Evolutionary conservation across 1,284 basidiomycete genomes (phyloP).

Genomic region (Sporisorium exsertum): DNA sequence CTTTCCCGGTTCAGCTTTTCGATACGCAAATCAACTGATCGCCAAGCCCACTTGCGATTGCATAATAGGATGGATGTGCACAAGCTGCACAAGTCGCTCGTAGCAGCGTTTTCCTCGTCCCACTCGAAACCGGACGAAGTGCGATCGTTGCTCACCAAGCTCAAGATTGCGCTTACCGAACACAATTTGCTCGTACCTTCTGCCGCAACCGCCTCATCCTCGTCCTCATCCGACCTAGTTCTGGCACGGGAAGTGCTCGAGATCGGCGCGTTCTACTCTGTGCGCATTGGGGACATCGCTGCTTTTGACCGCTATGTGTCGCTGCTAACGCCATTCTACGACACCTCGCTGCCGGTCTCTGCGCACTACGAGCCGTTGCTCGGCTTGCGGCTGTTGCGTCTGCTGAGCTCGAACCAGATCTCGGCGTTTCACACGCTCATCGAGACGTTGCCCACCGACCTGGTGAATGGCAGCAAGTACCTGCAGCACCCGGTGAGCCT

Average conservation of each 20-base stretch:
- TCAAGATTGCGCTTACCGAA: constrained; percentile 81
- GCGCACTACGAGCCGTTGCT: constrained; percentile 87
- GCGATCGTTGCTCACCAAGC: constrained; percentile 52
- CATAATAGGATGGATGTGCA: constrained; percentile 19
- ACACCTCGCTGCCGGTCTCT: constrained; percentile 80
- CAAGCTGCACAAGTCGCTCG: constrained; percentile 35
- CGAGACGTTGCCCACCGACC: constrained; percentile 78
- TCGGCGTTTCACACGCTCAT: constrained; percentile 99
- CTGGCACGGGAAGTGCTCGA: constrained; percentile 88
- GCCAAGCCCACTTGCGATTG: background rate
- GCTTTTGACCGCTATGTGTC: constrained; percentile 95
- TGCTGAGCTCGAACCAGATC: constrained; percentile 94
- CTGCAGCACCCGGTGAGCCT: constrained; percentile 69
- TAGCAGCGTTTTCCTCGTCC: constrained; percentile 27
- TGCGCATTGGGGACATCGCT: constrained; percentile 85
- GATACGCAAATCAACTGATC: background rate
- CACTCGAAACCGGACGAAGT: constrained; percentile 32
- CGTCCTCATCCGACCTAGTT: constrained; percentile 22
- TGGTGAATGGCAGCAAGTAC: constrained; percentile 57
- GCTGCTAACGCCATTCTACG: constrained; percentile 89
- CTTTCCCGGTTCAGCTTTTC: background rate
- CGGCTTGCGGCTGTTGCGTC: constrained; percentile 91
- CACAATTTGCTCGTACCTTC: constrained; percentile 79
- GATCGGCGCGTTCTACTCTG: constrained; percentile 92
- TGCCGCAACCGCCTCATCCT: background rate